A percentile compares a stretch with the other conserved stretches of the same genome.
phyloP scores from a whole-genome alignment of 1,139 yeast genomes.

The Saccharomyces hybrid region DNA sequence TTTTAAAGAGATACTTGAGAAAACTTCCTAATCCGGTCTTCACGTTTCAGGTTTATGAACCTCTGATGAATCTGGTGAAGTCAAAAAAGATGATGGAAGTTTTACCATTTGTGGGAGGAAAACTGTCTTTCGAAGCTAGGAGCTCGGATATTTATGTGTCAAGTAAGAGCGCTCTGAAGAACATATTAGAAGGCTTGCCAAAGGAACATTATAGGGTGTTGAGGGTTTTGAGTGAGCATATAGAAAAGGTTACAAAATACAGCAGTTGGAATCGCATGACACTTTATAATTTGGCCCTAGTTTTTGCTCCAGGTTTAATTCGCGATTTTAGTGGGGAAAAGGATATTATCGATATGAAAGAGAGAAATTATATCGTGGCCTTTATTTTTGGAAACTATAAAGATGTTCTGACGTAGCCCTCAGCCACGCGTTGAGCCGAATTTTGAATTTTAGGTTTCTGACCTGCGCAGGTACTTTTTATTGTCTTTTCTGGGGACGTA shows the following conservation, averaged over 20 bases:
- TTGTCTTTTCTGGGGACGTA: neutral
- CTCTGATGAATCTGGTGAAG: constrained; percentile 46
- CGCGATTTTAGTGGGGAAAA: constrained; percentile 75
- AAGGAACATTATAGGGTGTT: constrained; percentile 58
- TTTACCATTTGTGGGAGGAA: neutral
- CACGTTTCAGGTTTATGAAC: constrained; percentile 61
- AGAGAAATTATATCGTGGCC: constrained; percentile 74
- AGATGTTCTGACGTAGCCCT: constrained; percentile 10
- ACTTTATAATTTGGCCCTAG: constrained; percentile 74
- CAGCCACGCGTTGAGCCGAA: neutral
- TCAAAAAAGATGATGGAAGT: constrained; percentile 30
- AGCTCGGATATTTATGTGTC: constrained; percentile 7
- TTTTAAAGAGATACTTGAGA: constrained; percentile 78
- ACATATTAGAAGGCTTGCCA: constrained; percentile 47
- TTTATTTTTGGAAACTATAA: constrained; percentile 50
- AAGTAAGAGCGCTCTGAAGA: constrained; percentile 32
- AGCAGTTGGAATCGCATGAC: constrained; percentile 65
- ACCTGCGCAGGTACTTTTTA: neutral
- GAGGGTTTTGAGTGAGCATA: constrained; percentile 52
- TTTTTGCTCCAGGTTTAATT: constrained; percentile 90
- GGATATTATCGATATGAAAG: constrained; percentile 81
- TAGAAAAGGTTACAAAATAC: constrained; percentile 46
- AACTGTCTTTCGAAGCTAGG: constrained; percentile 1
- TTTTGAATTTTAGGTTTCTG: neutral
- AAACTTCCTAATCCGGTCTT: constrained; percentile 81